Base-by-base conservation (phyloP, 768 basidiomycete species). In the Amanita pseudoporphyria region DNA sequence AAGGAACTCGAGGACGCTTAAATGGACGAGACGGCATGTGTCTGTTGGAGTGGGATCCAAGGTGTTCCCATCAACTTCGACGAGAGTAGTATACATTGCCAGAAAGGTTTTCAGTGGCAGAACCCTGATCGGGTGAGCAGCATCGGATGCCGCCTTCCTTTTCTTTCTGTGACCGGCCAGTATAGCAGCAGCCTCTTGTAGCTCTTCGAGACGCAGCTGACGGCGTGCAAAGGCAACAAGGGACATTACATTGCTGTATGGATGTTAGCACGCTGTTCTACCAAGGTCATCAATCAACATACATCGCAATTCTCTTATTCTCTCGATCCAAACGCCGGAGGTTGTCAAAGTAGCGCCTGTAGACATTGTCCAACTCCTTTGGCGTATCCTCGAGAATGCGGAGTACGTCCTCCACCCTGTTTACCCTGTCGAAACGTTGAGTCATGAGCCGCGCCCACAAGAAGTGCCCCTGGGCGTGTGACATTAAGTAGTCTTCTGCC, bases 371-470 rank as follows among this genome's bases (percentile, higher is more conserved):
- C 19, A 60, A 26, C 16, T 38, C 43, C 5, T 48, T 32, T 9
- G 59, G 57, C 24, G 54, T 53, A 9, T 53, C 56, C 9, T 13
- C 6, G 19, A 39, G 39, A 40, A 40, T 40, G 9, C 41, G 26
- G 14, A 62, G 42, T 22, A 64, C 53, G 10, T 59, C 52, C 18
- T 31, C 44, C 44, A 56, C 35, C 37, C 54, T 57, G 22, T 50
- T 41, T 19, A 53, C 53, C 24, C 53, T 53, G 19, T 49, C 32
- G 9, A 65, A 41, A 19, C 52, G 53, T 6, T 40, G 24, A 6
- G 60, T 46, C 59, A 65, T 63, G 21, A 61, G 42, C 9, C 47
- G 49, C 9, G 63, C 64, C 57, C 60, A 65, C 24, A 65, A 35
- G 46, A 64, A 65, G 37, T 61, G 61, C n/a, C 57, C 57, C 30